Percentiles rank a stretch among this genome's conserved stretches.
Evolutionary conservation across 2,329 filamentous ascomycete genomes (phyloP).

Genomic region (Fusarium miscanthi): DNA sequence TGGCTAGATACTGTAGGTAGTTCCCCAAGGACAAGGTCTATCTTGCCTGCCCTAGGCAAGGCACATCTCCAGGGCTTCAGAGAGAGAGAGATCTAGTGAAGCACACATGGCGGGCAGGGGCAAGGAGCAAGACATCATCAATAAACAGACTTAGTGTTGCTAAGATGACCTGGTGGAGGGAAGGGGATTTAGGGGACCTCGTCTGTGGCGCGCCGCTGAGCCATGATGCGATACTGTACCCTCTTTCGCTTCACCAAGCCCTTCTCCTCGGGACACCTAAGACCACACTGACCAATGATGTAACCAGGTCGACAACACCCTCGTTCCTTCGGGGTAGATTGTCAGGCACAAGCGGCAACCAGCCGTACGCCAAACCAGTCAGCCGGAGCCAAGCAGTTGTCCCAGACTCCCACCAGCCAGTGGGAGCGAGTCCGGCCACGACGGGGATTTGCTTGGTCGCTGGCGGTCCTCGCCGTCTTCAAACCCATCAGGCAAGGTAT

Average conservation of each 20-base stretch:
- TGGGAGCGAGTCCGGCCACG: constrained; percentile 19
- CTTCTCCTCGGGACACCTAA: not conserved
- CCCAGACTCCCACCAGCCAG: constrained; percentile 12
- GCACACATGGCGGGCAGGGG: constrained; percentile 28
- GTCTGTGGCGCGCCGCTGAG: constrained; percentile 22
- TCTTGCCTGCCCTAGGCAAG: not conserved
- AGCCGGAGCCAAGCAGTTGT: constrained; percentile 18
- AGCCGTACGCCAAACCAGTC: constrained; percentile 36
- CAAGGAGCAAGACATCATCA: constrained; percentile 1
- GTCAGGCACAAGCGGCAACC: constrained; percentile 34
- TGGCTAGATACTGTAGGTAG: not conserved
- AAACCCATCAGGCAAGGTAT: not conserved
- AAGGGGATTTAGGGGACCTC: constrained; percentile 20
- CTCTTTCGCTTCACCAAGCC: constrained; percentile 25
- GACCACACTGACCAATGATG: constrained; percentile 7
- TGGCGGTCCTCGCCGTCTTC: not conserved
- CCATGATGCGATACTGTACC: constrained; percentile 21
- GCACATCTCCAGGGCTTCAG: not conserved
- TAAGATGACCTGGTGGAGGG: constrained; percentile 10
- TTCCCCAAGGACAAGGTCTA: not conserved
- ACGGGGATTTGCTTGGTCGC: constrained; percentile 15
- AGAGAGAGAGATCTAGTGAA: not conserved
- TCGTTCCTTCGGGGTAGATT: constrained; percentile 32
- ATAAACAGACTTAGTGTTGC: not conserved
- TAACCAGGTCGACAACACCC: not conserved